A percentile compares a stretch with the other conserved stretches of the same genome.
These are phyloP conservation scores for Draba incana DNA, from an alignment of 345 rosid genomes.

Conservation along the genomic window DNA sequence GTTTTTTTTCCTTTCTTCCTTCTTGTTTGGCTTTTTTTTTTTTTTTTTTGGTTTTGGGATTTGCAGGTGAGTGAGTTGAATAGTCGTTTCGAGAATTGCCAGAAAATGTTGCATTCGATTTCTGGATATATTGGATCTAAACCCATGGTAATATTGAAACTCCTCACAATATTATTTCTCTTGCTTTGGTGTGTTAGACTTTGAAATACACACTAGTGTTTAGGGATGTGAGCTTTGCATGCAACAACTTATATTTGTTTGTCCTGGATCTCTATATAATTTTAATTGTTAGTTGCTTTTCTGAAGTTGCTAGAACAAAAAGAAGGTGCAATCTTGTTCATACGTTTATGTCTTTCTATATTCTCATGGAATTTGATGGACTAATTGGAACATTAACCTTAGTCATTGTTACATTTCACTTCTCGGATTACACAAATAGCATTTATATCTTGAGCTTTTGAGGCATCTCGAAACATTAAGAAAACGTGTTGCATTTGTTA, in stretches of 20 bases:
- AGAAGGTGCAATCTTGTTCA: slow-evolving; percentile 48
- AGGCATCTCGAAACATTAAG: neutral
- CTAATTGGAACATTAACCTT: neutral
- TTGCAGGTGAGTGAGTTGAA: slow-evolving; percentile 58
- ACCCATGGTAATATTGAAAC: slow-evolving; percentile 50
- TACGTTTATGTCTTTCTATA: neutral
- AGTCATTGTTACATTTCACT: slow-evolving; percentile 1
- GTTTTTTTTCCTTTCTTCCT: slow-evolving; percentile 32
- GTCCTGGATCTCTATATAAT: slow-evolving; percentile 2
- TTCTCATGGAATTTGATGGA: neutral
- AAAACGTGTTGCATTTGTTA: slow-evolving; percentile 12
- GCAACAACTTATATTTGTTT: neutral
- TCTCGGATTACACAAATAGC: neutral
- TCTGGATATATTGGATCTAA: slow-evolving; percentile 57
- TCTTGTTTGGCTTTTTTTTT: too few species aligned
- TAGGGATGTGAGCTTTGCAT: slow-evolving; percentile 1
- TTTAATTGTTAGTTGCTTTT: neutral
- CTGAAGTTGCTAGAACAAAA: slow-evolving; percentile 55
- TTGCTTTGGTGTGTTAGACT: neutral
- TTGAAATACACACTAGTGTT: slow-evolving; percentile 4
- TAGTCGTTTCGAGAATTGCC: slow-evolving; percentile 75
- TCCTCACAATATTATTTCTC: neutral
- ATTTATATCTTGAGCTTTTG: slow-evolving; percentile 3
- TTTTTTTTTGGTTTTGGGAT: neutral
- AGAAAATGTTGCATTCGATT: slow-evolving; percentile 71